A percentile compares a stretch with the other conserved stretches of the same genome.
Evolutionary conservation across 2,329 filamentous ascomycete species (phyloP).

Genomic region (Plectosphaerella sp.): DNA sequence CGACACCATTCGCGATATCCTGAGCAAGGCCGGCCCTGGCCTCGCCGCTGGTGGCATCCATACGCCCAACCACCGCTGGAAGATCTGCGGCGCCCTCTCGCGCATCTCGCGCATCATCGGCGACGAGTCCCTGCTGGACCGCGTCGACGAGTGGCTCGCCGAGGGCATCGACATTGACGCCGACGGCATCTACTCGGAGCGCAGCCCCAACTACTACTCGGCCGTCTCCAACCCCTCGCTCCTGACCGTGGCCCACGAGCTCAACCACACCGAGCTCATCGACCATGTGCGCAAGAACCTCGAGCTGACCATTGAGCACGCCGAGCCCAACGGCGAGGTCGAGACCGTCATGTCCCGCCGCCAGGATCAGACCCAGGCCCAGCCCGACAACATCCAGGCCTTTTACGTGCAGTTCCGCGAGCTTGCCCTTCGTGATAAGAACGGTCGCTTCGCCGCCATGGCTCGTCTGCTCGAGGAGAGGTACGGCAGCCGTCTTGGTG

Average conservation of each 20-base stretch:
- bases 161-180: slow-evolving; percentile 14
- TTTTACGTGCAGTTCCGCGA: slow-evolving; percentile 14
- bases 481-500: slow-evolving; percentile 6
- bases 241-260: slow-evolving; percentile 12
- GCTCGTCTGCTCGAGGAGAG: slow-evolving; percentile 11
- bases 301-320: slow-evolving; percentile 12
- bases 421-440: slow-evolving; percentile 10
- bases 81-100: slow-evolving; percentile 12
- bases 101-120: slow-evolving; percentile 12
- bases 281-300: slow-evolving; percentile 12
- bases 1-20: slow-evolving; percentile 10
- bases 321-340: slow-evolving; percentile 11
- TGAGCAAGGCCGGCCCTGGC: slow-evolving; percentile 11
- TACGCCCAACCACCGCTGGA: slow-evolving; percentile 15
- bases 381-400: slow-evolving; percentile 8
- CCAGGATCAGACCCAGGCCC: slow-evolving; percentile 12
- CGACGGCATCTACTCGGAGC: slow-evolving; percentile 16
- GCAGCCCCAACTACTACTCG: slow-evolving; percentile 13
- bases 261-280: slow-evolving; percentile 10
- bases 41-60: slow-evolving; percentile 13
- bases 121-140: slow-evolving; percentile 8
- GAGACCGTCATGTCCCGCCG: slow-evolving; percentile 14
- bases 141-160: slow-evolving; percentile 13
- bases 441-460: slow-evolving; percentile 12
- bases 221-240: slow-evolving; percentile 13